Conservation (phyloP, 176 grass and related monocot genomes). For the Ananas comosus region DNA sequence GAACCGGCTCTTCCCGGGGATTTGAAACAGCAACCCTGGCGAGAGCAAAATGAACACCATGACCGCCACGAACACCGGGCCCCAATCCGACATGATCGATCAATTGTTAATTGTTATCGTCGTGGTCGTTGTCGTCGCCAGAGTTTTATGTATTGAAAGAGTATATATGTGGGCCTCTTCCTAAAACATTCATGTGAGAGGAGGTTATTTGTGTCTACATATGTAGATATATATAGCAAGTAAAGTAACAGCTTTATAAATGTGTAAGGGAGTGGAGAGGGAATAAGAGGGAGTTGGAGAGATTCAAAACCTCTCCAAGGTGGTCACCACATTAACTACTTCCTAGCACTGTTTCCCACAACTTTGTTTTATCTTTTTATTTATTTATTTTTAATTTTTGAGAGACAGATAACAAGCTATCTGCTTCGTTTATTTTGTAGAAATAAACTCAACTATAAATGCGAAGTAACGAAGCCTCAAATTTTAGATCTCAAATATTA, state of each 20-base stretch:
- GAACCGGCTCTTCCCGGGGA: slow-evolving; percentile 38
- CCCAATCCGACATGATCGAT: slow-evolving; percentile 65
- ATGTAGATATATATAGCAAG: too few species aligned
- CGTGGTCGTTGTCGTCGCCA: too few species aligned
- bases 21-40: slow-evolving; percentile 58
- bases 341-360: too few species aligned
- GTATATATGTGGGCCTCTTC: too few species aligned
- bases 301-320: not conserved
- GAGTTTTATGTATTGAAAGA: too few species aligned
- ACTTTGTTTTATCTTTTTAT: not conserved
- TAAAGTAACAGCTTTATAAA: too few species aligned
- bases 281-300: not conserved
- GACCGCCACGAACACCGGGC: slow-evolving; percentile 44
- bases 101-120: too few species aligned
- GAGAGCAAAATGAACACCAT: slow-evolving; percentile 59
- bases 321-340: not conserved
- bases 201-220: too few species aligned
- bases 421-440: not conserved
- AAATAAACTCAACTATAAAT: too few species aligned
- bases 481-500: too few species aligned
- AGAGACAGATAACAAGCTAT: not conserved
- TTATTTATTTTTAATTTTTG: not conserved
- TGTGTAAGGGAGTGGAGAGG: not conserved
- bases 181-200: too few species aligned
- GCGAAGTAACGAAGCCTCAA: too few species aligned